Evolutionary conservation across 202 grass and related monocot species (phyloP).

Genomic region (Dendrocalamus latiflorus): DNA sequence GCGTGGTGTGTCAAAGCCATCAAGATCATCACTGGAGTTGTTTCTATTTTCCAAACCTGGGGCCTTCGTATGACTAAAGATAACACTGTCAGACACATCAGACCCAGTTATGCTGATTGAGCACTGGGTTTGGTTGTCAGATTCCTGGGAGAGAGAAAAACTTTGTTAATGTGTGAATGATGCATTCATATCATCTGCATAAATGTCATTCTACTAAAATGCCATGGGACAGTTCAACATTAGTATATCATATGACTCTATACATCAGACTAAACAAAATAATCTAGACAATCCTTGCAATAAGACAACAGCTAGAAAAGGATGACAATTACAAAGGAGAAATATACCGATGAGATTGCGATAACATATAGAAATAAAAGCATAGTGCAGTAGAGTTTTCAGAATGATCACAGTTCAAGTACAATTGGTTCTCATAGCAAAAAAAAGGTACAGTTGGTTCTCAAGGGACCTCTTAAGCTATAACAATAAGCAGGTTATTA

Average conservation of each 20-base stretch:
- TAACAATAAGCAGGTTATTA: neutral
- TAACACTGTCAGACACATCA: conserved; percentile 35
- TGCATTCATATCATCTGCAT: neutral
- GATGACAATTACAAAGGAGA: neutral
- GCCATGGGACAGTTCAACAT: neutral
- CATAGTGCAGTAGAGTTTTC: neutral
- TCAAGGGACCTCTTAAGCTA: conserved; percentile 12
- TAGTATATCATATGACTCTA: neutral
- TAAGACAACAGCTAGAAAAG: neutral
- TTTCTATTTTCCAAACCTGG: conserved; percentile 25
- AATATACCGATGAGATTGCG: neutral
- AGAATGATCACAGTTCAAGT: neutral
- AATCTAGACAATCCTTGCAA: neutral
- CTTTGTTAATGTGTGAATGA: neutral
- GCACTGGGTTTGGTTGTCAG: conserved; percentile 57
- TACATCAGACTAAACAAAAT: neutral
- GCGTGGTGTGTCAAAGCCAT: conserved; percentile 40
- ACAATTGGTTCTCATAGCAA: neutral
- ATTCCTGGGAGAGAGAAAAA: conserved; percentile 39
- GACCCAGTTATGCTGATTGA: conserved; percentile 58
- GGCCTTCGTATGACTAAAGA: conserved; percentile 24
- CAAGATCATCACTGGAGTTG: conserved; percentile 36
- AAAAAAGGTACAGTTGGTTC: neutral
- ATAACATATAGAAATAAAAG: neutral
- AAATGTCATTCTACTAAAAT: neutral